Evolutionary conservation across 2,329 filamentous ascomycete genomes (phyloP), one percentile per base, ranked within the genome.

Genomic region (Cordyceps pruinosa): DNA sequence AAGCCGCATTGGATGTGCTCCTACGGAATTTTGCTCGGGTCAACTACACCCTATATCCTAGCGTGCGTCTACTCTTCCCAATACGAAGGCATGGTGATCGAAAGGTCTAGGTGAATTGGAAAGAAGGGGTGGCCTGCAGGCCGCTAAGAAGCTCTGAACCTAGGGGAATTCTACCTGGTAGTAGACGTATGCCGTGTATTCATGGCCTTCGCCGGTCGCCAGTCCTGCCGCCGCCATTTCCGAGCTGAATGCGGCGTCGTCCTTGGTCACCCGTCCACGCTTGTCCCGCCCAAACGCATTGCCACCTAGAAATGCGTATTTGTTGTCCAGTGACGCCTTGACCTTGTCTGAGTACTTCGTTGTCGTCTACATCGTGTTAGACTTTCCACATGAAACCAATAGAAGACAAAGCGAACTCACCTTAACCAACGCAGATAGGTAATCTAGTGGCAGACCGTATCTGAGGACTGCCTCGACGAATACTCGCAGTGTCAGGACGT

Each of bases 401-500:
- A 3, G 17, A 6, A 2, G 12, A n/a, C 9, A 25, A 4, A 34
- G 15, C 9, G 34, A n/a, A 68, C 83, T 64, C 81, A 96, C 92
- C 86, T 90, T 87, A 61, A 97, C 77, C 63, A 97, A 75, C 17
- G 86, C 90, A 64, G 87, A 89, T 49, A 96, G 86, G 72, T 93
- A 99, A 65, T 95, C 89, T 62, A 97, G 75, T 48, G 94, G 94
- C 65, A 99, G 73, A 28, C 94, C 94, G 68, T 99, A 99, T 63
- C 94, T 85, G 68, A 99, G 77, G n/a, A 99, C 94, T 5, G 92
- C 96, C 79, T 99, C 94, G 21, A 99, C 94, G 72, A 97, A 99
- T 21, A 97, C 92, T 55, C 94, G 81, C 66, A 99, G 75, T 7
- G 92, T 89, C 67, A 97, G 78, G 28, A 96, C 88, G 69, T 99